Evolutionary conservation across 2,329 filamentous ascomycete species (phyloP), one percentile per base, ranked within the genome.

Genomic region (Trichoderma polysporum): DNA sequence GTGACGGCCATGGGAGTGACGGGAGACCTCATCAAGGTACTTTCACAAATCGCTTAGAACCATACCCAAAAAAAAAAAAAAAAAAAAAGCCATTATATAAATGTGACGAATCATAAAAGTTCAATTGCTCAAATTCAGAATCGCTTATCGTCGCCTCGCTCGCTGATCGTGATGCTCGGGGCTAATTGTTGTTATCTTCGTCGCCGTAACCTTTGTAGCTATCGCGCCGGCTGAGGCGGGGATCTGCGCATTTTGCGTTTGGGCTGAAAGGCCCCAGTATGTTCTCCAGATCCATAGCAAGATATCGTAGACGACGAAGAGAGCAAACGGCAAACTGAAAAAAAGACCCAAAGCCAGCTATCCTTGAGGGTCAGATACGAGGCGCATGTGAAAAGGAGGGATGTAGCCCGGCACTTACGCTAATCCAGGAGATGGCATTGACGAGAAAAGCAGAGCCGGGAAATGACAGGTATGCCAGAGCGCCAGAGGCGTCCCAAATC

Each of bases 1-100:
- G 93, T 98, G 62, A 99, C 95, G 37, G 95, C 95, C 31, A 98
- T 98, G 94, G 95, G 95, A 68, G 94, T 99, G 54, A 93, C 93
- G n/a, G 89, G 88, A 56, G 95, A 99, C 82, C 80, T 99, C 74
- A 85, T 98, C 78, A 97, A 97, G 84, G 92, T 96, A 41, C 75
- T 97, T 68, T 85, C 90, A 72, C 84, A 93, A 76, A 84, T 96
- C 74, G 83, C 83, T 67, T 80, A 76, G 76, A 72, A 68, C 65
- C 45, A 15, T 22, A 39, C n/a, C 47, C 17, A 37, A 41, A 37
- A 53, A 49, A 22, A 61, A 37, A 41, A 37, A 53, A 49, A 22
- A 61, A 19, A 22, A 25, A 61, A 19, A 35, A 52, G 47, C 25
- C 15, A 19, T 57, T 25, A 58, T 39, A 52, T 54, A 29, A 33